Percentiles rank a stretch among this genome's conserved stretches.
Conservation (phyloP, 2,329 filamentous ascomycete genomes). For the Gaeumannomyces sp. region DNA sequence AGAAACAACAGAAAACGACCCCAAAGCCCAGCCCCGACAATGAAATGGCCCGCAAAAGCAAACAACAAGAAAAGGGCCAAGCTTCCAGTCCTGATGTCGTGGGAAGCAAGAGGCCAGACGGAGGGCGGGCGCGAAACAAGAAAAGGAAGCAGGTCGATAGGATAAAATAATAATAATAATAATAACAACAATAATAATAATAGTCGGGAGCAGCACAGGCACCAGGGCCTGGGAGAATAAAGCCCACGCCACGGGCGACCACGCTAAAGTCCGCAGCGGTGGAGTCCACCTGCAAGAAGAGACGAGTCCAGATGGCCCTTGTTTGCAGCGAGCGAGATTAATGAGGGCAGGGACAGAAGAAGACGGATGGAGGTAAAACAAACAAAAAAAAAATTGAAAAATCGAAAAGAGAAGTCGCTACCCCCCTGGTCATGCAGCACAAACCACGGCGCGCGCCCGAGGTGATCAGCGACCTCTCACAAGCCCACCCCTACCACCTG, state of each 20-base stretch:
- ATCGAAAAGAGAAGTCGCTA: not conserved
- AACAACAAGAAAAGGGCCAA: not conserved
- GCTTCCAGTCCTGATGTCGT: too few relatives aligned
- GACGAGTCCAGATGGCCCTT: not conserved
- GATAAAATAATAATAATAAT: not conserved
- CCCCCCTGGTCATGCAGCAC: not conserved
- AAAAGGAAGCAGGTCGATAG: not conserved
- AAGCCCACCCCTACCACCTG: not conserved
- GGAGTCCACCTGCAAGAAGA: too few relatives aligned
- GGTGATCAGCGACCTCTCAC: not conserved
- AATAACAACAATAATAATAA: too few relatives aligned
- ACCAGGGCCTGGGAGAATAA: not conserved
- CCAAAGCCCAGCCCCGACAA: not conserved
- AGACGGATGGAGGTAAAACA: not conserved
- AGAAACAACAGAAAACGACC: not conserved
- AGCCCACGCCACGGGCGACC: not conserved
- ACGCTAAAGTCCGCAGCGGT: too few relatives aligned
- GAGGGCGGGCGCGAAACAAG: not conserved
- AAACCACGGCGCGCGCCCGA: not conserved
- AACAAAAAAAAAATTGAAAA: too few relatives aligned
- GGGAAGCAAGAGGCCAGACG: too few relatives aligned
- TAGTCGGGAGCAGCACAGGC: not conserved
- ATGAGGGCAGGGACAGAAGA: not conserved
- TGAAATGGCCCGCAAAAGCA: not conserved
- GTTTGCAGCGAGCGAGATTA: not conserved